Base-by-base conservation (phyloP, 108 stramenopile genomes). In the Cyclotella distinguenda region DNA sequence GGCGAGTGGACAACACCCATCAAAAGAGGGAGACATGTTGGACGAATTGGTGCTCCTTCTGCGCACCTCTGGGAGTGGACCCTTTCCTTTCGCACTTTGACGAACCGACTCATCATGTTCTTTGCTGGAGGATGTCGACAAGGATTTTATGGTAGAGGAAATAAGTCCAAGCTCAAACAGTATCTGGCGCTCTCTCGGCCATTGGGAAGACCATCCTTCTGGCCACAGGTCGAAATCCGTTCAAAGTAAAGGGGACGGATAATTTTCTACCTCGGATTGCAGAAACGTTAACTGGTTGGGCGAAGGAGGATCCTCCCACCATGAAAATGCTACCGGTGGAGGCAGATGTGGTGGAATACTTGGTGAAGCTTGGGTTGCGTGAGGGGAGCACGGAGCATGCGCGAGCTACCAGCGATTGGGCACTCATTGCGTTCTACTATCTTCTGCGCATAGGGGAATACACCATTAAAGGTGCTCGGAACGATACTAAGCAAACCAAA, bases 101-200 rank as follows among this genome's bases (percentile, higher is more conserved):
- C 1, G 13, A 27, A 8, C 21, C 12, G 6, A 1, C 5, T 30
- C 46, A 46, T 62, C 46, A 34, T 33, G 6, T 31, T n/a, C 0
- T 62, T 62, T 18, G 46, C 46, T 9, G 31, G 16, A 33, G 9
- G 31, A 8, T 31, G 47, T 10, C 30, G 32, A 48, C 5, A 1
- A 2, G 47, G 34, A 2, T 21, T 34, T 19, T 62, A 33, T 31
- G 61, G 47, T 21, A 30, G 28, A 19, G 42, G 59, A 26, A 22
- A 18, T 6, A 32, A n/a, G 45, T 62, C 18, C n/a, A 35, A 22
- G 61, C 61, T 47, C 19, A 5, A 12, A 48, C 44, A 31, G 44
- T 46, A 18, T 21, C n/a, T n/a, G n/a, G n/a, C n/a, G n/a, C n/a
- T n/a, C 27, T 62, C 47, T 13, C 61, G 45, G 61, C 61, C 61